A percentile compares a stretch with the other conserved stretches of the same genome.
phyloP scores from a whole-genome alignment of 208 protist genomes.

The Wallacemonas sp. region DNA sequence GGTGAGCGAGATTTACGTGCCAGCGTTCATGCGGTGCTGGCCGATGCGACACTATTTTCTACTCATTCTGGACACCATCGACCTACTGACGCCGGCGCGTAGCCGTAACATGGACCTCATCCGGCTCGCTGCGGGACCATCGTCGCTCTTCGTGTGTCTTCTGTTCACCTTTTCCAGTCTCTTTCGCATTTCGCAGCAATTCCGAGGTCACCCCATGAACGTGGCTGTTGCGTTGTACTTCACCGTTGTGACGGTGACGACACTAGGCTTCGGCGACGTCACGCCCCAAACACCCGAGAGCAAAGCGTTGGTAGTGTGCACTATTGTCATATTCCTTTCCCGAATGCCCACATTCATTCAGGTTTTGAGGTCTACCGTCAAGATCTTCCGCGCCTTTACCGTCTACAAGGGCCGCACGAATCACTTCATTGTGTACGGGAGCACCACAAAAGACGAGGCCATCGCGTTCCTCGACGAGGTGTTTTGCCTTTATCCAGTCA shows the following conservation, averaged over 20 bases:
- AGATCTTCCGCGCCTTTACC: constrained; percentile 63
- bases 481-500: constrained; percentile 81
- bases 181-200: constrained; percentile 76
- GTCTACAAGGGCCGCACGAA: constrained; percentile 62
- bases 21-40: constrained; percentile 85
- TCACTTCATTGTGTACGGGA: constrained; percentile 87
- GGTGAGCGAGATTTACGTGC: constrained; percentile 84
- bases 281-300: constrained; percentile 57
- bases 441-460: constrained; percentile 62
- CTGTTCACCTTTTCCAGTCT: constrained; percentile 66
- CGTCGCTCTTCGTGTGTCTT: constrained; percentile 80
- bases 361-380: constrained; percentile 54
- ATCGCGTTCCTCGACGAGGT: constrained; percentile 86
- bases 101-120: constrained; percentile 73
- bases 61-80: constrained; percentile 79
- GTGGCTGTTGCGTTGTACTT: constrained; percentile 75
- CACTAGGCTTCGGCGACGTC: constrained; percentile 86
- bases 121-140: constrained; percentile 53
- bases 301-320: constrained; percentile 66
- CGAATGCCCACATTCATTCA: constrained; percentile 87
- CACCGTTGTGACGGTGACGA: constrained; percentile 76
- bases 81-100: constrained; percentile 47
- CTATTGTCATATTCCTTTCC: constrained; percentile 82
- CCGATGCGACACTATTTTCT: constrained; percentile 87
- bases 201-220: constrained; percentile 62